Percentiles rank a stretch among this genome's conserved stretches.
Conservation (phyloP, 1,284 basidiomycete species). For the Peniophora sp. region DNA sequence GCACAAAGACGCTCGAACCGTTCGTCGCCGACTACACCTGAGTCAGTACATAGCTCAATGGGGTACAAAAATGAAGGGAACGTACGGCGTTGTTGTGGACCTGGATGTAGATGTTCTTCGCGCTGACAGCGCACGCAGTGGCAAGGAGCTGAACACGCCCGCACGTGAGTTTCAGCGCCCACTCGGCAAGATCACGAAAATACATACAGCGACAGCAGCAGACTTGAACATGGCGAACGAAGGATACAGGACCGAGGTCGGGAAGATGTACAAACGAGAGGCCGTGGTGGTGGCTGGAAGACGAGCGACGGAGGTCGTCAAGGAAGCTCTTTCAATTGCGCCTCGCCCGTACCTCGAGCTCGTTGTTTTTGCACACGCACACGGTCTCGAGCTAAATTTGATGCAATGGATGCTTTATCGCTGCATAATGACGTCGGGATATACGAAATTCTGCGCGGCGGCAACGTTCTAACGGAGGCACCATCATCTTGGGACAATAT, state of each 20-base stretch:
- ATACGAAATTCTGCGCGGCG: no score
- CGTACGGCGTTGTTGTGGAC: constrained; percentile 39
- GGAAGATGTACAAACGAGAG: not conserved
- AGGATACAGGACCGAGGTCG: not conserved
- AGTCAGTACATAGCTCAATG: not conserved
- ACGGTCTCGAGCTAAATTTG: no score
- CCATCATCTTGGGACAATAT: no score
- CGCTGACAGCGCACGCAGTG: constrained; percentile 15
- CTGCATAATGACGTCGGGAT: no score
- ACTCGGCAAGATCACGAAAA: not conserved
- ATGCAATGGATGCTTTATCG: no score
- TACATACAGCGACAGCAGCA: constrained; percentile 4
- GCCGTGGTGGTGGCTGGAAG: no score
- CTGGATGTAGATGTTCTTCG: constrained; percentile 34
- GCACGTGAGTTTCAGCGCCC: not conserved
- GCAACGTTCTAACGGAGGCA: no score
- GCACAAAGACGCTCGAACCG: constrained; percentile 36
- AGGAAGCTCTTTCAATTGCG: no score
- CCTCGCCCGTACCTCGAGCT: no score
- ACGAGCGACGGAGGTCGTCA: no score
- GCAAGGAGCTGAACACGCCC: constrained; percentile 11
- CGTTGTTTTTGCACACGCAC: no score
- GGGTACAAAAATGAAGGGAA: not conserved
- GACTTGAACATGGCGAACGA: constrained; percentile 1
- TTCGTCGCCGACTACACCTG: constrained; percentile 13